Evolutionary conservation across 768 basidiomycete species (phyloP), one percentile per base, ranked within the genome.

Genomic region (Leccinum imitatum): DNA sequence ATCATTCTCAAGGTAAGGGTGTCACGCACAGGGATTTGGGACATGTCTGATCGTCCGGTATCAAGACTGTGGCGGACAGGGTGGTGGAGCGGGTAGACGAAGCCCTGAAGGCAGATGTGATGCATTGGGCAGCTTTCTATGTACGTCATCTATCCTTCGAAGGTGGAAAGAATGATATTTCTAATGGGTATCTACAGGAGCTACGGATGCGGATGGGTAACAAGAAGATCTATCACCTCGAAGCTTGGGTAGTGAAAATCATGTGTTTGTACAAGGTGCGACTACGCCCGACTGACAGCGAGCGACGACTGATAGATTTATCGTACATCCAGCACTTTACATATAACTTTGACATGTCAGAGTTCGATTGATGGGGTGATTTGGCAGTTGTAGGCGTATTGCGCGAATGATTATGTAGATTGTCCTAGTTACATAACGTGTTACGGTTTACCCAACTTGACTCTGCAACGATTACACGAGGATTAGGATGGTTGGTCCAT

Each of bases 111-210:
- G 85, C 89, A 0, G 94, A 98, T 66, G 87, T 98, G 66, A 91
- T 98, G 81, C 94, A 97, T 70, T 98, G 95, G 95, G 93, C 96
- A 4, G 94, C 97, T 23, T 89, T 96, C 71, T 98, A 98, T 73
- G 94, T 94, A 69, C 62, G 91, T 76, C 19, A 25, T 35, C 17
- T 23, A 46, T 55, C 37, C 50, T 58, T 54, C 17, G 37, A 21
- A 25, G 10, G 27, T 19, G 21, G 19, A 46, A 35, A 31, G 11
- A 50, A 31, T 17, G 27, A 27, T 0, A 1, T 25, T 57, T 47
- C 56, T 60, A 6, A 69, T 13, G 37, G 35, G 21, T 9, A 58
- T 35, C 41, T 62, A 27, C 65, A 97, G 93, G 95, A 99, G 77
- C 83, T 91, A 39, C 88, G 97, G n/a, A 92, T 98, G 91, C 85